phyloP scores from a whole-genome alignment of 1,139 yeast species.

The Protomyces inundatus region DNA sequence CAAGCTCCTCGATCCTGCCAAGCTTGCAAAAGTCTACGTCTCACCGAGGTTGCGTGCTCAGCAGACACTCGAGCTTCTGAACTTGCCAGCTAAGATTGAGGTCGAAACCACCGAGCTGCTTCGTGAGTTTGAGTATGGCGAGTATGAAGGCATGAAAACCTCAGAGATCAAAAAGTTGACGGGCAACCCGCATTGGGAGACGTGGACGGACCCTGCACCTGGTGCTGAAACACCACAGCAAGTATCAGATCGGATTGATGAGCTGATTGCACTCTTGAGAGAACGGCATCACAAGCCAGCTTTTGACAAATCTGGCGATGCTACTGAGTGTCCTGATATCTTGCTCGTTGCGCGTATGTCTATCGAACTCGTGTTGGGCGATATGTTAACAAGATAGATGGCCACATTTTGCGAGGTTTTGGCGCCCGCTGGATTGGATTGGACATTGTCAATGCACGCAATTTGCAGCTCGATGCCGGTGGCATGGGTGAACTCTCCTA shows the following conservation, averaged over 20 bases:
- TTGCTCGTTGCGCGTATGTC: slow-evolving; percentile 37
- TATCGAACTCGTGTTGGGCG: slow-evolving; percentile 52
- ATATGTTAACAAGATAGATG: slow-evolving; percentile 78
- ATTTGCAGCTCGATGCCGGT: slow-evolving; percentile 84
- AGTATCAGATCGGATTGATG: slow-evolving; percentile 65
- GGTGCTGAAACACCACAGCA: slow-evolving; percentile 69
- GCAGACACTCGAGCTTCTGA: slow-evolving; percentile 59
- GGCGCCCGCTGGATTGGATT: slow-evolving; percentile 80
- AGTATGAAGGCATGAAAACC: slow-evolving; percentile 79
- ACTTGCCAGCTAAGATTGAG: slow-evolving; percentile 41
- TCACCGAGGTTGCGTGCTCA: slow-evolving; percentile 80
- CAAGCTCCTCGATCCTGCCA: slow-evolving; percentile 56
- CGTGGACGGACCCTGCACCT: slow-evolving; percentile 92
- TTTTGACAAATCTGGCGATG: slow-evolving; percentile 36
- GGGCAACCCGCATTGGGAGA: slow-evolving; percentile 75
- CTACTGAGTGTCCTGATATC: slow-evolving; percentile 29
- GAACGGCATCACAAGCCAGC: slow-evolving; percentile 2
- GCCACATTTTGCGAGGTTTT: slow-evolving; percentile 83
- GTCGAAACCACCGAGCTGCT: slow-evolving; percentile 53
- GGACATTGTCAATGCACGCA: slow-evolving; percentile 60
- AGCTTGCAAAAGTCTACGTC: slow-evolving; percentile 59
- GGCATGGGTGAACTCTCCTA: slow-evolving; percentile 90
- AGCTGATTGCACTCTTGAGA: slow-evolving; percentile 54
- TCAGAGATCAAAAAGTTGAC: slow-evolving; percentile 59
- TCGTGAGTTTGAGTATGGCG: slow-evolving; percentile 94